A percentile compares a stretch with the other conserved stretches of the same genome.
Conservation (phyloP, 495 filamentous ascomycete genomes). For the Penicillium parvum region DNA sequence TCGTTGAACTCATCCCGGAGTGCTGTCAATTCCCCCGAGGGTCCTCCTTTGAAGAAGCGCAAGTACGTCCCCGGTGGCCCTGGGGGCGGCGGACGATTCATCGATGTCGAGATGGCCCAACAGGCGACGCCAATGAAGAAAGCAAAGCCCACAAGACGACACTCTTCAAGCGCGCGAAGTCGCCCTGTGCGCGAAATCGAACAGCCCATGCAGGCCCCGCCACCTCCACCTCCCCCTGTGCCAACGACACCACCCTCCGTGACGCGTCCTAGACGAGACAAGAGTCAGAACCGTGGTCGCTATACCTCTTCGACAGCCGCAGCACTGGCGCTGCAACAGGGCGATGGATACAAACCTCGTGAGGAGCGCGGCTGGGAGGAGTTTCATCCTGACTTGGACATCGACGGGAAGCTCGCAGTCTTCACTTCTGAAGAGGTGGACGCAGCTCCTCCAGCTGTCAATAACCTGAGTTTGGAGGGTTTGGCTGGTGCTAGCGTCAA, state of each 20-base stretch:
- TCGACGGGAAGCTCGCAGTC: conserved; percentile 70
- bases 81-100: conserved; percentile 73
- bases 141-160: conserved; percentile 15
- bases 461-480: conserved; percentile 18
- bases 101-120: conserved; percentile 55
- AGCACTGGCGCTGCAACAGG: conserved; percentile 77
- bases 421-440: conserved; percentile 85
- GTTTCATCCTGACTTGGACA: conserved; percentile 91
- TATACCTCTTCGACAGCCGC: conserved; percentile 82
- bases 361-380: conserved; percentile 97
- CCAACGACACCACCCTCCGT: conserved; percentile 43
- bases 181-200: conserved; percentile 27
- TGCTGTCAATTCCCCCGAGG: conserved; percentile 37
- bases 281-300: conserved; percentile 46
- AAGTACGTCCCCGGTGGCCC: conserved; percentile 74
- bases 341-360: conserved; percentile 92
- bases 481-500: conserved; percentile 20
- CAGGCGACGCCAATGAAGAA: conserved; percentile 21
- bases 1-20: conserved; percentile 32
- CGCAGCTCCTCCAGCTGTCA: conserved; percentile 45
- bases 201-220: conserved; percentile 26
- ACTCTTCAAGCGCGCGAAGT: conserved; percentile 26
- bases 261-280: conserved; percentile 47
- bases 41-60: conserved; percentile 48
- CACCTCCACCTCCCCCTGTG: conserved; percentile 30